Evolutionary conservation across 257 asterid genomes (phyloP).

Genomic region (Solanum phureja): DNA sequence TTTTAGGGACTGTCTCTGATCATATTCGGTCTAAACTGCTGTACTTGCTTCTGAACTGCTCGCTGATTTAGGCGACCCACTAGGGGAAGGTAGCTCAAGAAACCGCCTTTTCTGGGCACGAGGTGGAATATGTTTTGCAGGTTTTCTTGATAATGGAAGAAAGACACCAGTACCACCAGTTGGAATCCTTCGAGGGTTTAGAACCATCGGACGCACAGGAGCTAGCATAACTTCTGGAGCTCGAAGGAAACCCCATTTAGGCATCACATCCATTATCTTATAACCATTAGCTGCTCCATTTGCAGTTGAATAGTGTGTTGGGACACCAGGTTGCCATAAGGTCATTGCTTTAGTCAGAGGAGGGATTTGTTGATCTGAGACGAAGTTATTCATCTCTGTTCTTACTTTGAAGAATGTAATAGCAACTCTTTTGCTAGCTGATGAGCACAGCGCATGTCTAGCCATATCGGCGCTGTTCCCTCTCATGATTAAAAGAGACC

Average conservation of each 20-base stretch:
- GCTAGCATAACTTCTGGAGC: constrained; percentile 43
- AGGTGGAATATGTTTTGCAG: constrained; percentile 3
- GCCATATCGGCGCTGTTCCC: constrained; percentile 85
- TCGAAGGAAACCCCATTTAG: constrained; percentile 32
- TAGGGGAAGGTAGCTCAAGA: constrained; percentile 1
- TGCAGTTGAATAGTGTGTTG: constrained; percentile 31
- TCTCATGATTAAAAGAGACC: constrained; percentile 88
- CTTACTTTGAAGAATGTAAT: constrained; percentile 76
- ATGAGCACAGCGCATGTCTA: constrained; percentile 88
- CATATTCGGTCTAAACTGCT: neutral
- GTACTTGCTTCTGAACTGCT: neutral
- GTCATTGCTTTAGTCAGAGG: constrained; percentile 42
- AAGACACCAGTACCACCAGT: constrained; percentile 5
- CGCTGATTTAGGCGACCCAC: neutral
- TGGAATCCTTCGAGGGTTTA: neutral
- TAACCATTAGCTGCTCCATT: constrained; percentile 10
- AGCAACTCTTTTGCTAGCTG: constrained; percentile 70
- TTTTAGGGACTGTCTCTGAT: neutral
- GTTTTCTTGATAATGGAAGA: constrained; percentile 2
- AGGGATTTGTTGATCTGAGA: constrained; percentile 14
- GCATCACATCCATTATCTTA: constrained; percentile 19
- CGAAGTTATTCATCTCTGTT: constrained; percentile 22
- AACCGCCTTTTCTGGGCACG: constrained; percentile 5
- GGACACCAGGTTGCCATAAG: constrained; percentile 69
- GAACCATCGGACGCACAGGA: neutral